Evolutionary conservation across 2,329 filamentous ascomycete species (phyloP).

Genomic region (Ophiosphaerella herpotricha): DNA sequence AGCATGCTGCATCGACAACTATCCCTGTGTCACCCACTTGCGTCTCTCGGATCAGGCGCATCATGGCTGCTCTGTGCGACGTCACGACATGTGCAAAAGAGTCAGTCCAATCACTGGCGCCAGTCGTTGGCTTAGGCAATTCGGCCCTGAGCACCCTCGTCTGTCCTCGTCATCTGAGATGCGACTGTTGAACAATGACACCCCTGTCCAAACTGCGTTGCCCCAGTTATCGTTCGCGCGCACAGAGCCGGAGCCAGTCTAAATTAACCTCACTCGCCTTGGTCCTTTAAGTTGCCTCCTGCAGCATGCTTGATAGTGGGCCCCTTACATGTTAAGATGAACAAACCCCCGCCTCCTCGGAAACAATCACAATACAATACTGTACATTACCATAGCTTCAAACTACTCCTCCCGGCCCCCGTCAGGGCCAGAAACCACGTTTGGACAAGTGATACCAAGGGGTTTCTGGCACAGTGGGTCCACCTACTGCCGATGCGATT

Average conservation of each 20-base stretch:
- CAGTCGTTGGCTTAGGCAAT: constrained; percentile 28
- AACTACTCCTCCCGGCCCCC: too few relatives aligned
- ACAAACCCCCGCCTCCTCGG: constrained; percentile 2
- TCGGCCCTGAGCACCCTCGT: constrained; percentile 26
- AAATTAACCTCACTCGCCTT: constrained; percentile 27
- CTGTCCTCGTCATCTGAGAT: constrained; percentile 32
- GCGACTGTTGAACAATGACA: constrained; percentile 15
- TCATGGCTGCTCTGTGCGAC: constrained; percentile 3
- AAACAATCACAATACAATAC: constrained; percentile 8
- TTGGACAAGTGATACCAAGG: constrained; percentile 7
- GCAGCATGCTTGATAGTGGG: constrained; percentile 20
- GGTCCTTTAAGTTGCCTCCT: constrained; percentile 14
- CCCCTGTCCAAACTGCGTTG: constrained; percentile 29
- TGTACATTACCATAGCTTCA: constrained; percentile 4
- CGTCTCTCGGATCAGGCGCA: constrained; percentile 11
- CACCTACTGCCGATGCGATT: constrained; percentile 28
- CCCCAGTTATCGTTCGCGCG: constrained; percentile 36
- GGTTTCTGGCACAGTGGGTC: constrained; percentile 16
- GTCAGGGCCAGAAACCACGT: background rate
- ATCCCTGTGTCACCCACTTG: constrained; percentile 26
- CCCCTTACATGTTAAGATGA: constrained; percentile 20
- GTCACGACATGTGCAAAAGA: constrained; percentile 16
- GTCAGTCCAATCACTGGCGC: constrained; percentile 10
- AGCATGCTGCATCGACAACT: constrained; percentile 11
- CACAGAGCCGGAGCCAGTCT: constrained; percentile 32